Evolutionary conservation across 352 stramenopile species (phyloP), one percentile per base, ranked within the genome.

Genomic region (Pythium scleroteichum): DNA sequence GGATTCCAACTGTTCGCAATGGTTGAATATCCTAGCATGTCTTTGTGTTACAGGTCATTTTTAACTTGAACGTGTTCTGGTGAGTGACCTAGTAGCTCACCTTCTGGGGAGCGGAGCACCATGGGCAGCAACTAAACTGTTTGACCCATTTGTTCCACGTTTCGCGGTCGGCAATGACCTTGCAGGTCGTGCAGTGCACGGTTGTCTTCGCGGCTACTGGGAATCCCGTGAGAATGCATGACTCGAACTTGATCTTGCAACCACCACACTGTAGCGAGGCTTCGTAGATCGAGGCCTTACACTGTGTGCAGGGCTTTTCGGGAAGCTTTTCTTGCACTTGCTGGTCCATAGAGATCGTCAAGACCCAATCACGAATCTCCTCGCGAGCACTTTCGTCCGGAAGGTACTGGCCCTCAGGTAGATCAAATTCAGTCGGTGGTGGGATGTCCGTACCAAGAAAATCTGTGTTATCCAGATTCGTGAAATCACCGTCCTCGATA

Each of bases 301-400:
- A 92, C 58, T 80, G 78, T 19, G 61, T 65, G 61, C 79, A 98
- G 16, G 78, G 72, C 33, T 76, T 76, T 59, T 92, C 82, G 0
- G 85, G 82, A 4, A 95, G 76, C 59, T 95, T 92, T 68, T 98
- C 90, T 19, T 96, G 89, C 22, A 98, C 88, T 45, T 96, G 81
- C 59, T 97, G 81, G 69, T 98, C 94, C 85, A 98, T 98, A n/a
- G 92, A 98, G 60, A 97, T 95, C 22, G 83, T 90, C 4, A 98
- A 66, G 23, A 98, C 93, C 93, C 94, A 98, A 66, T 98, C 93
- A 17, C 95, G 82, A 26, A 98, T 94, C 66, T 98, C 95, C 57
- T 98, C 94, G 19, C 89, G 85, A 4, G 81, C 76, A 49, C 79
- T 85, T 58, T 97, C 87, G 17, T 96, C 83, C 16, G 66, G 44